Base-by-base conservation (phyloP, 2,329 filamentous ascomycete species). In the Ophiostoma pallidulum region DNA sequence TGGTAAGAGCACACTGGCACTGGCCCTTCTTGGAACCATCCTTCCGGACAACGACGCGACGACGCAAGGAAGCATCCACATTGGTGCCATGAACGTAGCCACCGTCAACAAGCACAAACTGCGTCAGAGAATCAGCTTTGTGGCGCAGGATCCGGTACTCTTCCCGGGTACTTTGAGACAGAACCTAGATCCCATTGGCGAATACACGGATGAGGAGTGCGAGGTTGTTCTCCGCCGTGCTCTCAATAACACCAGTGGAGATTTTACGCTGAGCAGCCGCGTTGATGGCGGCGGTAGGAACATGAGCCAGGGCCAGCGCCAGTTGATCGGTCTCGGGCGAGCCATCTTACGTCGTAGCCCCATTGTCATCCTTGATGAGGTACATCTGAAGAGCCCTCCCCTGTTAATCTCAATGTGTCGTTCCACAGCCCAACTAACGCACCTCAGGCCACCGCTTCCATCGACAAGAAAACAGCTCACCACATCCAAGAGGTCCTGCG, bases 1-100 rank as follows among this genome's bases (percentile, higher is more conserved):
- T 0, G 89, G 89, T 14, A 96, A 96, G 65, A 90, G 84, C 24
- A 95, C 89, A 0, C 67, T 82, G 2, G 78, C 77, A 2, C 71
- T 81, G 26, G 74, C 74, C 3, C 66, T 82, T 1, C 68, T 80
- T 0, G 74, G 72, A 3, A 78, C 76, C 0, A 67, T 80, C 36
- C 67, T 71, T 1, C 74, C 78, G 9, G 62, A 65, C 46, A 32
- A 50, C 4, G 56, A 60, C 31, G 52, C 56, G 8, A 40, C 58
- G 0, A 61, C 60, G 2, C 59, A 62, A 1, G 78, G 78, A 1
- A 60, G 58, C n/a, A 71, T 82, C 38, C 68, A 60, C 18, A 74
- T 82, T 46, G 78, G 79, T 38, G 63, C 58, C 44, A 57, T 78
- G 4, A 69, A 80, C 50, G 68, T 82, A 3, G 64, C 72, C 0